Evolutionary conservation across 2,329 filamentous ascomycete species (phyloP).

Genomic region (Bipolaris gigantea): DNA sequence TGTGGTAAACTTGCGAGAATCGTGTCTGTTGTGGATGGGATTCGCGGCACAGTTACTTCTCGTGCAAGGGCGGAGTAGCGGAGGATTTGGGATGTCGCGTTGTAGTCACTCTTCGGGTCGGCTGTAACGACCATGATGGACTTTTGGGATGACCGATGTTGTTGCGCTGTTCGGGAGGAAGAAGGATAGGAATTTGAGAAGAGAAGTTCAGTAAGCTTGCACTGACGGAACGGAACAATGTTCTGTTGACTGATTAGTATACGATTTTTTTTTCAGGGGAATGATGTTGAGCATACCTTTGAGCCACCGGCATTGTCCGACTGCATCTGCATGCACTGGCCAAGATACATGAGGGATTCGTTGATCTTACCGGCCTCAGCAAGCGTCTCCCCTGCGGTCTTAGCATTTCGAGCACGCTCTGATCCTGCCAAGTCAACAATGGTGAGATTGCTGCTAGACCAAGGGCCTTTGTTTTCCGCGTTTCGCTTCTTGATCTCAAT

Average conservation of each 20-base stretch:
- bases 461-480: conserved; percentile 59
- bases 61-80: conserved; percentile 90
- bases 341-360: conserved; percentile 96
- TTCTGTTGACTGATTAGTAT: conserved; percentile 24
- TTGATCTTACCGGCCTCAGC: conserved; percentile 98
- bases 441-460: conserved; percentile 78
- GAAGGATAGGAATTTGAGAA: conserved; percentile 56
- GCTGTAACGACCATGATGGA: conserved; percentile 96
- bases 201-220: conserved; percentile 57
- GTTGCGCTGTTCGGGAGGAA: conserved; percentile 50
- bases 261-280: background rate
- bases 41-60: conserved; percentile 87
- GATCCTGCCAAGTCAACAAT: conserved; percentile 94
- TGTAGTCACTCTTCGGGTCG: conserved; percentile 90
- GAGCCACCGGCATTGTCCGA: conserved; percentile 73
- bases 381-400: conserved; percentile 88
- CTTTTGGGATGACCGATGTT: conserved; percentile 66
- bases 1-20: conserved; percentile 52
- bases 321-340: conserved; percentile 95
- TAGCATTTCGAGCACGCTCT: conserved; percentile 88
- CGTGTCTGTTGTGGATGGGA: conserved; percentile 78
- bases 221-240: conserved; percentile 73
- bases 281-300: conserved; percentile 59
- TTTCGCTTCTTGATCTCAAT: conserved; percentile 88
- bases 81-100: conserved; percentile 93